These are phyloP conservation scores for Apiospora kogelbergensis DNA, from an alignment of 2,329 filamentous ascomycete genomes.

Conservation along the genomic window DNA sequence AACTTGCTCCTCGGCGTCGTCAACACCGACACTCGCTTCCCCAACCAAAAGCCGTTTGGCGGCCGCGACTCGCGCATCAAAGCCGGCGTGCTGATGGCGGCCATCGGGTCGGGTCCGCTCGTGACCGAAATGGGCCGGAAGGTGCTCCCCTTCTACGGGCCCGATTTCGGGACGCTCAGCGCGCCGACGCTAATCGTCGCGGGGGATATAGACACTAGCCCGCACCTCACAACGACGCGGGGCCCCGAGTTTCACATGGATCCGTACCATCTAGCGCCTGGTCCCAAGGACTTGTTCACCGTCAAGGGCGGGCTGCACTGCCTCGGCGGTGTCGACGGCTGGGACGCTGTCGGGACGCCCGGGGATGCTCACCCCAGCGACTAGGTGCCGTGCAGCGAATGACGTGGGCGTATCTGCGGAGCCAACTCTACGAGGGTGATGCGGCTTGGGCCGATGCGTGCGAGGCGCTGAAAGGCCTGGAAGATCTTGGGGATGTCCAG, in stretches of 20 bases:
- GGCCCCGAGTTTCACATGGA: constrained; percentile 41
- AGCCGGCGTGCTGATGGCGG: constrained; percentile 35
- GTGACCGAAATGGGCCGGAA: constrained; percentile 28
- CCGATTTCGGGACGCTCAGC: constrained; percentile 33
- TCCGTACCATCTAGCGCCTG: constrained; percentile 31
- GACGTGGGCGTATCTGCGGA: constrained; percentile 38
- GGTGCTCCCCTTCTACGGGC: constrained; percentile 32
- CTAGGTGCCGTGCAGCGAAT: constrained; percentile 35
- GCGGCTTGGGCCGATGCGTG: constrained; percentile 30
- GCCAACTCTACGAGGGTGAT: constrained; percentile 35
- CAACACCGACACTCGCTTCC: constrained; percentile 33
- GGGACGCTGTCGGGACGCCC: constrained; percentile 33
- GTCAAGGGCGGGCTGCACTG: constrained; percentile 34
- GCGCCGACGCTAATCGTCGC: constrained; percentile 37
- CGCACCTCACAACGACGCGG: constrained; percentile 30
- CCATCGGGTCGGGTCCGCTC: constrained; percentile 29
- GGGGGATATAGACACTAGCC: constrained; percentile 37
- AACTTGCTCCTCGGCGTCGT: constrained; percentile 34
- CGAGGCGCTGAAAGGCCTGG: constrained; percentile 25
- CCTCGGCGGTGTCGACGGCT: constrained; percentile 39
- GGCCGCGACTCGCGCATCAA: constrained; percentile 35
- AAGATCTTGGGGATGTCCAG: constrained; percentile 28
- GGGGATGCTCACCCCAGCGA: constrained; percentile 35
- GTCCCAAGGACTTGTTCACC: constrained; percentile 34
- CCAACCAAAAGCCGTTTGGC: constrained; percentile 13